Percentiles rank a stretch among this genome's conserved stretches.
These are phyloP conservation scores for Salmacisia buchloeana DNA, from an alignment of 1,284 basidiomycete species.

Conservation along the genomic window DNA sequence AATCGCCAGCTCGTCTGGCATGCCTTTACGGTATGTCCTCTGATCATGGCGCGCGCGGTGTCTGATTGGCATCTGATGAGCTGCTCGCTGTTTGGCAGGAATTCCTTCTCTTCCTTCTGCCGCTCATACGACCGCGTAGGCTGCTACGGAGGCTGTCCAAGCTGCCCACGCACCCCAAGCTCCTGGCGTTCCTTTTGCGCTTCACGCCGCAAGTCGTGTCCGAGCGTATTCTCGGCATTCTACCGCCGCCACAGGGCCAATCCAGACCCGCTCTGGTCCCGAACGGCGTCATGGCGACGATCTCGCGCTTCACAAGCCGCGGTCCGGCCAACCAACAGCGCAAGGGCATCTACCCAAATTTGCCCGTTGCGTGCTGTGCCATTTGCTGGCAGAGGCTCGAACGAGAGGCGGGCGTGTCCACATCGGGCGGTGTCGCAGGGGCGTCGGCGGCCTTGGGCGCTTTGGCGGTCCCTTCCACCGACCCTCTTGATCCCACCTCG, in stretches of 20 bases:
- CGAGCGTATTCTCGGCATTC: conserved; percentile 5
- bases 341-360: conserved; percentile 30
- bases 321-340: background rate
- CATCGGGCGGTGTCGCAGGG: conserved; percentile 11
- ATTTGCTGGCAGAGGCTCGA: conserved; percentile 44
- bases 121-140: conserved; percentile 68
- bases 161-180: conserved; percentile 34
- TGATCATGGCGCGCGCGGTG: conserved; percentile 12
- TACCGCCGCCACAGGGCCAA: conserved; percentile 1
- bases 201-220: conserved; percentile 26
- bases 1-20: conserved; percentile 99
- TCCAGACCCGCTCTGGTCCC: background rate
- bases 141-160: conserved; percentile 59
- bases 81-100: conserved; percentile 60
- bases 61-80: conserved; percentile 8
- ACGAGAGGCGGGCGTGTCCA: conserved; percentile 21
- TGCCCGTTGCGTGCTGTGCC: conserved; percentile 37
- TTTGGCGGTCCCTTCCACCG: conserved; percentile 31
- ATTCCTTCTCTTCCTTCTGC: conserved; percentile 87
- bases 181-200: conserved; percentile 45
- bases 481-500: conserved; percentile 36
- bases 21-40: conserved; percentile 74
- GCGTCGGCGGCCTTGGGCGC: background rate
- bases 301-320: conserved; percentile 18
- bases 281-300: background rate